Evolutionary conservation across 345 rosid species (phyloP).

Genomic region (Combretum micranthum): DNA sequence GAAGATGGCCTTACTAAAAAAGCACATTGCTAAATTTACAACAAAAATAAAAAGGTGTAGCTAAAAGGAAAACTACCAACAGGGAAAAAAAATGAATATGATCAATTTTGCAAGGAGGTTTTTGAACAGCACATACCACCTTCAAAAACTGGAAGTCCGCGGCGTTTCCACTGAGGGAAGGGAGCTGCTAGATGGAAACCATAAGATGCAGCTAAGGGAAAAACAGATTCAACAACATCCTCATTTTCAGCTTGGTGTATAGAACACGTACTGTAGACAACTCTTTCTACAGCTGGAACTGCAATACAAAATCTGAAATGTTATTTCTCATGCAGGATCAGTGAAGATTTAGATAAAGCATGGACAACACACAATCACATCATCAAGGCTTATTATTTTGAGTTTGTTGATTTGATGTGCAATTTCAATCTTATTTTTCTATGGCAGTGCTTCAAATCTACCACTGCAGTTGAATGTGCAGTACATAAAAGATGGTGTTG

Average conservation of each 20-base stretch:
- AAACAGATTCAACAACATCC: constrained; percentile 62
- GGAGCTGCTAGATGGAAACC: constrained; percentile 65
- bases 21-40: too few species aligned
- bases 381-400: too few species aligned
- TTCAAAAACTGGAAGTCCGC: constrained; percentile 63
- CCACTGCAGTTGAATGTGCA: not conserved
- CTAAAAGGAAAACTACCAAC: not conserved
- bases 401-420: too few species aligned
- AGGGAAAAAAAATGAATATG: not conserved
- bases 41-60: not conserved
- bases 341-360: too few species aligned
- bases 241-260: constrained; percentile 80
- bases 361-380: too few species aligned
- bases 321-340: too few species aligned
- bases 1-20: not conserved
- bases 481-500: not conserved
- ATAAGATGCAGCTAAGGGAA: constrained; percentile 41
- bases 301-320: constrained; percentile 5
- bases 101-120: not conserved
- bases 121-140: constrained; percentile 46
- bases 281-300: constrained; percentile 59
- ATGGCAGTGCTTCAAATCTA: too few species aligned
- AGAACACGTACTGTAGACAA: constrained; percentile 94
- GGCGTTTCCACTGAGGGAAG: constrained; percentile 65
- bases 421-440: too few species aligned